A percentile compares a stretch with the other conserved stretches of the same genome.
phyloP scores from a whole-genome alignment of 148 eudicot species.

The Spergularia marina region DNA sequence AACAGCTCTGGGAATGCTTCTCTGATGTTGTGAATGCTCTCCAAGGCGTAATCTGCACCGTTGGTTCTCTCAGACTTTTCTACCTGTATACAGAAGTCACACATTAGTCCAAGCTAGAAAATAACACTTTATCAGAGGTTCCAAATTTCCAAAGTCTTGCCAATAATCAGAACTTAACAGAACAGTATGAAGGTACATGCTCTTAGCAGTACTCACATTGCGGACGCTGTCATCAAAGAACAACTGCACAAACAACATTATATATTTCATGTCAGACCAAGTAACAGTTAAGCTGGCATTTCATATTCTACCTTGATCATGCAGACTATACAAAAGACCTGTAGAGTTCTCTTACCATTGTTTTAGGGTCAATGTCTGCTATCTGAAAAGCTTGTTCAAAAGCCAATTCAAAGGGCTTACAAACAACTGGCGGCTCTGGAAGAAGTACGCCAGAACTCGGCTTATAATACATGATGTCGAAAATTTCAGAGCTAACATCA shows the following conservation, averaged over 20 bases:
- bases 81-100: conserved; percentile 40
- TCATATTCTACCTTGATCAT: background rate
- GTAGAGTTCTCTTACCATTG: conserved; percentile 47
- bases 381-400: conserved; percentile 59
- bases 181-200: conserved; percentile 65
- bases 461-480: conserved; percentile 40
- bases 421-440: conserved; percentile 60
- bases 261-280: background rate
- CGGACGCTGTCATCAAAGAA: conserved; percentile 90
- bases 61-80: conserved; percentile 55
- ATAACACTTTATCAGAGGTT: background rate
- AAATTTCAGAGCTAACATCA: conserved; percentile 29
- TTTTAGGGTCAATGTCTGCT: conserved; percentile 59
- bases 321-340: background rate
- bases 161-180: conserved; percentile 43
- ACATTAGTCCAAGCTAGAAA: background rate
- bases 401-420: conserved; percentile 71
- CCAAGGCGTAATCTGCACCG: conserved; percentile 74
- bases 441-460: conserved; percentile 31
- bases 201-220: conserved; percentile 60
- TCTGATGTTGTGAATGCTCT: conserved; percentile 85
- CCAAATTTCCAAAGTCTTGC: background rate
- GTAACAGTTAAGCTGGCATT: background rate
- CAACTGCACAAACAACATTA: conserved; percentile 38
- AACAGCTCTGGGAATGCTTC: conserved; percentile 85